These are phyloP conservation scores for Blastobotrys indianensis DNA, from an alignment of 1,139 yeast genomes.

Conservation along the genomic window DNA sequence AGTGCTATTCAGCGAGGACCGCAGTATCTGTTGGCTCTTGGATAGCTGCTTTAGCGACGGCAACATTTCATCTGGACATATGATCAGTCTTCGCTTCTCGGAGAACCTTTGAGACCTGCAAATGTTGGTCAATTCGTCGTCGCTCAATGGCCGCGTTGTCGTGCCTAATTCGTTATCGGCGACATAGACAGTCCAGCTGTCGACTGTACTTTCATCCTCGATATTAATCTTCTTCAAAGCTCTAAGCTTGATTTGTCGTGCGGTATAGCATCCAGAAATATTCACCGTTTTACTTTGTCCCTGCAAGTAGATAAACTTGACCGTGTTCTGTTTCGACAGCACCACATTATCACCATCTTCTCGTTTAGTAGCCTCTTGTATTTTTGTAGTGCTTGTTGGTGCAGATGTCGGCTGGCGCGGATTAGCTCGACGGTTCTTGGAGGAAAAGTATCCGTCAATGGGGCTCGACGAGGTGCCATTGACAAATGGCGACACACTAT, in stretches of 20 bases:
- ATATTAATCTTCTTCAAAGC: slow-evolving; percentile 57
- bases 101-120: slow-evolving; percentile 69
- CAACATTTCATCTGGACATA: slow-evolving; percentile 56
- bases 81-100: slow-evolving; percentile 67
- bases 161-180: slow-evolving; percentile 35
- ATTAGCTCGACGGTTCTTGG: slow-evolving; percentile 5
- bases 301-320: slow-evolving; percentile 52
- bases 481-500: slow-evolving; percentile 23
- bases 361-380: slow-evolving; percentile 7
- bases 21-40: slow-evolving; percentile 44
- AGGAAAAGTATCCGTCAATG: slow-evolving; percentile 18
- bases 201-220: slow-evolving; percentile 39
- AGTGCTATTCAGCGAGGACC: slow-evolving; percentile 18
- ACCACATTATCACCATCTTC: neutral
- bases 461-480: slow-evolving; percentile 12
- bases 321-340: slow-evolving; percentile 38
- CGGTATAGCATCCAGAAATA: slow-evolving; percentile 75
- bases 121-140: slow-evolving; percentile 74
- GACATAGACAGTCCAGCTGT: slow-evolving; percentile 46
- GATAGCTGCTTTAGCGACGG: slow-evolving; percentile 68
- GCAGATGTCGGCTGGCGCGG: slow-evolving; percentile 8
- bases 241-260: slow-evolving; percentile 69
- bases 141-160: slow-evolving; percentile 52
- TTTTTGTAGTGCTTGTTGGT: slow-evolving; percentile 9
- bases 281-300: slow-evolving; percentile 72